Evolutionary conservation across 345 rosid species (phyloP).

Genomic region (Luvunga scandens): DNA sequence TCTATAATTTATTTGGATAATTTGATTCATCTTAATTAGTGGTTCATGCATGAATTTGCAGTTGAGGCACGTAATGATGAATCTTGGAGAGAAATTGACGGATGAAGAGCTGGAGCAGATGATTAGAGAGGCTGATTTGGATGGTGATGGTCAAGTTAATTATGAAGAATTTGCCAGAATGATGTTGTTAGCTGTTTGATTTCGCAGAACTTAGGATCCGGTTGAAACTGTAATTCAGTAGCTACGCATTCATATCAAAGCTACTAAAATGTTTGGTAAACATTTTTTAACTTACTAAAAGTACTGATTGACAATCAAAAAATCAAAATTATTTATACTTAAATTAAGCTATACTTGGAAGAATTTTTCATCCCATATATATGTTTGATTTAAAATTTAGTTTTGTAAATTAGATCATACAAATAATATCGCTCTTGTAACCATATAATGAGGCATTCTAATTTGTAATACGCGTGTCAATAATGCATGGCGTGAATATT

Average conservation of each 20-base stretch:
- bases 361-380: no score
- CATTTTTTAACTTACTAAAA: no score
- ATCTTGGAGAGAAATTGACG: constrained; percentile 47
- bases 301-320: no score
- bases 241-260: no score
- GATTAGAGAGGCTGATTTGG: constrained; percentile 57
- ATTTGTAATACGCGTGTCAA: neutral
- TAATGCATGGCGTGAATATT: no score
- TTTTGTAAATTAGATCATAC: neutral
- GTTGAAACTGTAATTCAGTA: no score
- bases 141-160: constrained; percentile 59
- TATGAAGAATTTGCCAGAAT: constrained; percentile 72
- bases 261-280: no score
- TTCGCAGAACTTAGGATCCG: neutral
- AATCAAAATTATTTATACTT: no score
- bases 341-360: no score
- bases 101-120: constrained; percentile 55
- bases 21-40: neutral
- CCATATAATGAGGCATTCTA: neutral
- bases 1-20: no score
- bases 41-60: constrained; percentile 18
- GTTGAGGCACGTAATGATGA: constrained; percentile 58
- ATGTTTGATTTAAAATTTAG: no score
- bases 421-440: neutral
- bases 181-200: constrained; percentile 51